Base-by-base conservation (phyloP, 352 stramenopile genomes). In the Phytophthora pluvialis region DNA sequence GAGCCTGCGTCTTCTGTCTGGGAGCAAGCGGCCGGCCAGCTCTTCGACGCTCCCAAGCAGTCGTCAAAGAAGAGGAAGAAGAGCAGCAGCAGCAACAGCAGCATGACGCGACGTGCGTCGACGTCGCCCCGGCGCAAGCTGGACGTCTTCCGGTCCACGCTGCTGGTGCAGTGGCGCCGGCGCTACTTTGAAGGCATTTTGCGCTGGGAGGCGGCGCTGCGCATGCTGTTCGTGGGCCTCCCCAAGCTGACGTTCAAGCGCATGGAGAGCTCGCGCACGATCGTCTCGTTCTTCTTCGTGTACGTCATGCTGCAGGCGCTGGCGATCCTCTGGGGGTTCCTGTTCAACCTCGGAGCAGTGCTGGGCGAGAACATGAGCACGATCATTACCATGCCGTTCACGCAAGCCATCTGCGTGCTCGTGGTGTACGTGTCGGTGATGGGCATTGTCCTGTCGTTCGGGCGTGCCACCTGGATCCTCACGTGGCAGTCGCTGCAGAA, bases 401-500 rank as follows among this genome's bases (percentile, higher is more conserved):
- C 77, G 4, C 86, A 94, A 67, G 86, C 81, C 1, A 68, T 88
- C 4, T 96, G 85, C 48, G 84, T 94, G 38, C 68, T 96, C 1
- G 67, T 93, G 10, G 81, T 91, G n/a, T 90, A 94, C 63, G 83
- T 80, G 26, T 91, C 86, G 1, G 88, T 93, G 8, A 96, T 96
- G 72, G 81, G 81, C 29, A 94, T 96, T 40, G 77, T 94, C 49
- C 60, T 96, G 33, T 89, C 86, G 26, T 93, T 96, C 46, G 88
- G 86, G 8, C 86, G 88, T 15, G 85, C 88, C 15, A 94, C 80
- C 33, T 96, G 88, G 88, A 96, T 96, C 65, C 77, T 96, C 51
- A 94, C 84, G 55, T 96, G 88, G 88, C 88, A 96, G 52, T 96
- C 88, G 36, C 77, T 88, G 31, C 68, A 91, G 53, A 93, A 96